Percentiles rank a stretch among this genome's conserved stretches.
Conservation (phyloP, 257 asterid genomes). For the Craterostigma plantagineum region DNA sequence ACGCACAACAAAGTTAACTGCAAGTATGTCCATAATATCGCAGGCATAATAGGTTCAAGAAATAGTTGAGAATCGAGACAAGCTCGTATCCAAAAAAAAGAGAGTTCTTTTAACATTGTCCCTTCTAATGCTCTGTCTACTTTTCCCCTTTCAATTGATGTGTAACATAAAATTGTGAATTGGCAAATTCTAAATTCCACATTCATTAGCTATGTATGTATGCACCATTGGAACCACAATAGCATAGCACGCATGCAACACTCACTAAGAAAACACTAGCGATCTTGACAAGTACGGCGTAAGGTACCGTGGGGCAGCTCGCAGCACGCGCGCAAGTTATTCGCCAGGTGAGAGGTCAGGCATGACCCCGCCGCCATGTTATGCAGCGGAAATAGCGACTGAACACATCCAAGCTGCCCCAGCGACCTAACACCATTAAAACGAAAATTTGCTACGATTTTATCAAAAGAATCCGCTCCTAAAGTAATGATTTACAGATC, state of each 20-base stretch:
- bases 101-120: no score
- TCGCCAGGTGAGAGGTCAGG: constrained; percentile 56
- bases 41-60: no score
- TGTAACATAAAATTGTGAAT: no score
- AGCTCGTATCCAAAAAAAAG: no score
- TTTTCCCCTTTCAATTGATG: no score
- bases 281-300: constrained; percentile 97
- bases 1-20: no score
- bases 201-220: constrained; percentile 8
- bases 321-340: constrained; percentile 66
- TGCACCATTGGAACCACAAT: constrained; percentile 13
- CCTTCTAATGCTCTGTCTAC: no score
- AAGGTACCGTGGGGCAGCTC: constrained; percentile 96
- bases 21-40: no score
- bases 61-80: no score
- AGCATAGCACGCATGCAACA: constrained; percentile 26
- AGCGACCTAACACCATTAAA: constrained; percentile 31
- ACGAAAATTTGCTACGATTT: no score
- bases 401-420: constrained; percentile 61
- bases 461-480: no score
- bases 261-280: constrained; percentile 81
- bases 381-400: constrained; percentile 55
- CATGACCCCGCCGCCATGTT: constrained; percentile 24
- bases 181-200: not conserved
- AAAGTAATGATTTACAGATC: not conserved